Evolutionary conservation across 768 basidiomycete species (phyloP), one percentile per base, ranked within the genome.

Genomic region (Tephrocybe sp.): DNA sequence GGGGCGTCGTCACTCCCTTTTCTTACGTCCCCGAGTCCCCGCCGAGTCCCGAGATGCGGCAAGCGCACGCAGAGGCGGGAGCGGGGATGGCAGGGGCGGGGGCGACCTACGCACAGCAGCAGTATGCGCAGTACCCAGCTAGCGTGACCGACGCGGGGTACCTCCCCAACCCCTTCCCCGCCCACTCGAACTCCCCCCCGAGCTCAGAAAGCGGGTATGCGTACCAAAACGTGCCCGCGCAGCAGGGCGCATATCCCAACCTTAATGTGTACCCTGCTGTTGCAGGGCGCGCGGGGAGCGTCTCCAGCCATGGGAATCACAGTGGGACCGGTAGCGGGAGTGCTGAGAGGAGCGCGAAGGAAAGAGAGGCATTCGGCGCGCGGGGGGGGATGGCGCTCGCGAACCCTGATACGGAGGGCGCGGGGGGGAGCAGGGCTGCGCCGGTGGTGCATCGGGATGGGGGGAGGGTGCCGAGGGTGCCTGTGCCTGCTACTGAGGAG

Each of bases 1-100:
- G 64, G 0, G 69, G 69, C 9, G 60, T 70, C 31, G 61, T 72
- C 0, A 64, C 68, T n/a, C 71, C 69, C 15, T 71, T 69, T 34
- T 49, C 40, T n/a, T 56, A 59, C 21, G 48, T 53, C 8, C 55
- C 59, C 2, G 32, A 25, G 16, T 16, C 34, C 34, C 9, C 34
- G 34, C 9, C 9, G n/a, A n/a, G 8, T 11, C 34, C 7, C 37
- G 9, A 4, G 13, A n/a, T 22, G 25, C 31, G n/a, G 21, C 11
- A 27, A 12, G 38, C 13, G 9, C 18, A 26, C 42, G 40, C 16
- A 9, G 16, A 9, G 2, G n/a, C 18, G 15, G 48, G 28, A 6
- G 22, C 11, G 5, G 37, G 22, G 5, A 27, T 13, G 22, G 30
- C 24, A 27, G 31, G 38, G 21, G n/a, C 26, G 11, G 31, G 40